Evolutionary conservation across 129 eudicot genomes (phyloP).

Genomic region (Helianthus tuberosus): DNA sequence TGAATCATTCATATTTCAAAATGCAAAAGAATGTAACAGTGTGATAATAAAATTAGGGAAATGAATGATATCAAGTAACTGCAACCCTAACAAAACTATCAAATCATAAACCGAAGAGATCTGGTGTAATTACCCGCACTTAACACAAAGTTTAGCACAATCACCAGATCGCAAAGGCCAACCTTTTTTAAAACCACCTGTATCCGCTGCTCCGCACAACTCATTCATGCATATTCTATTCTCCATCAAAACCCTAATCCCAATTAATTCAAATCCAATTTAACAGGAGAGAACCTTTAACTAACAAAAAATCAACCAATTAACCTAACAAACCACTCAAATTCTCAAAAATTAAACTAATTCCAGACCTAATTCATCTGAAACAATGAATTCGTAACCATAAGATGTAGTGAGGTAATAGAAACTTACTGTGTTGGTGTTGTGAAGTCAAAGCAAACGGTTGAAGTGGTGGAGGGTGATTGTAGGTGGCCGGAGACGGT

Average conservation of each 20-base stretch:
- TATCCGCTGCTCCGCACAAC: conserved; percentile 54
- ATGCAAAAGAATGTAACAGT: background rate
- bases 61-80: too few species aligned
- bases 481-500: conserved; percentile 12
- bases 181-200: conserved; percentile 54
- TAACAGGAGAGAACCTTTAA: conserved; percentile 18
- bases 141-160: conserved; percentile 67
- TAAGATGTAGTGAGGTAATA: background rate
- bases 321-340: conserved; percentile 9
- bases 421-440: conserved; percentile 15
- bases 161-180: conserved; percentile 93
- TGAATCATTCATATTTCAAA: too few species aligned
- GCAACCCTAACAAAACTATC: background rate
- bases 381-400: background rate
- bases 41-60: too few species aligned
- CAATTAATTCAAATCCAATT: conserved; percentile 29
- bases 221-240: conserved; percentile 68
- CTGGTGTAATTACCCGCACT: conserved; percentile 57
- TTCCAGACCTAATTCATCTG: background rate
- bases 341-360: background rate
- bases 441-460: conserved; percentile 6
- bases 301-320: conserved; percentile 14
- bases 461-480: conserved; percentile 4
- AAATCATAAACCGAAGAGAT: conserved; percentile 22
- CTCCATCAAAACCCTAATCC: conserved; percentile 43